Conservation (phyloP, 2,329 filamentous ascomycete genomes). For the Westerdykella aurantiaca region DNA sequence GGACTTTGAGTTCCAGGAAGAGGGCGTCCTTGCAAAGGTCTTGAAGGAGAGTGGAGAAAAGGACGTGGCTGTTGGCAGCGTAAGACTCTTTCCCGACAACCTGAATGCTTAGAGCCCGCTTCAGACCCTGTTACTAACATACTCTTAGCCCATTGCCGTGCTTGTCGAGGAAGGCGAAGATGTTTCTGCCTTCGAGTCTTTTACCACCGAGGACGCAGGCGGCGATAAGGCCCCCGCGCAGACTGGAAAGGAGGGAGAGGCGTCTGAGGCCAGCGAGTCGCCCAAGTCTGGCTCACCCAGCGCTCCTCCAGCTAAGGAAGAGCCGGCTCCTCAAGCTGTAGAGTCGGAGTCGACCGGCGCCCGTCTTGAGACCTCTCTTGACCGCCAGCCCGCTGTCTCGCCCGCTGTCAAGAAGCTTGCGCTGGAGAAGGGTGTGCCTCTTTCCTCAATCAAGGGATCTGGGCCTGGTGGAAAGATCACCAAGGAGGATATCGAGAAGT, state of each 20-base stretch:
- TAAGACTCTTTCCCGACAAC: slow-evolving; percentile 42
- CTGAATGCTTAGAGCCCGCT: background rate
- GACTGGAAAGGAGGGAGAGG: slow-evolving; percentile 57
- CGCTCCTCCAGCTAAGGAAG: slow-evolving; percentile 46
- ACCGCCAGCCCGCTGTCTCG: slow-evolving; percentile 70
- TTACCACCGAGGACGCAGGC: slow-evolving; percentile 83
- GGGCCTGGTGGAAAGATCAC: slow-evolving; percentile 83
- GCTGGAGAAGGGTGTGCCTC: slow-evolving; percentile 72
- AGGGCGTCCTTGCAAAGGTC: slow-evolving; percentile 90
- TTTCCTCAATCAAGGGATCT: slow-evolving; percentile 77
- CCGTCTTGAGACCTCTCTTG: slow-evolving; percentile 74
- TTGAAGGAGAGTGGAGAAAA: slow-evolving; percentile 90
- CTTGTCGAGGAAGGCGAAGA: slow-evolving; percentile 89
- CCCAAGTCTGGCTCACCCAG: slow-evolving; percentile 53
- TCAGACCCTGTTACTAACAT: slow-evolving; percentile 18
- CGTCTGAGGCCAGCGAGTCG: slow-evolving; percentile 57
- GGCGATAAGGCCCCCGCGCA: slow-evolving; percentile 65
- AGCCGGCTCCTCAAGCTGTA: slow-evolving; percentile 54
- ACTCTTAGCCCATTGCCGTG: slow-evolving; percentile 79
- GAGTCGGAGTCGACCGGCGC: slow-evolving; percentile 70
- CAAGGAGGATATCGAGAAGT: slow-evolving; percentile 89
- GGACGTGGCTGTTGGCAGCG: slow-evolving; percentile 88
- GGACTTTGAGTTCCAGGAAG: slow-evolving; percentile 99
- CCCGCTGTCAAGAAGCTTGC: slow-evolving; percentile 75
- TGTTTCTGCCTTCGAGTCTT: slow-evolving; percentile 79